These are phyloP conservation scores for Colletotrichum simmondsii DNA, from an alignment of 2,329 filamentous ascomycete species.

Conservation along the genomic window DNA sequence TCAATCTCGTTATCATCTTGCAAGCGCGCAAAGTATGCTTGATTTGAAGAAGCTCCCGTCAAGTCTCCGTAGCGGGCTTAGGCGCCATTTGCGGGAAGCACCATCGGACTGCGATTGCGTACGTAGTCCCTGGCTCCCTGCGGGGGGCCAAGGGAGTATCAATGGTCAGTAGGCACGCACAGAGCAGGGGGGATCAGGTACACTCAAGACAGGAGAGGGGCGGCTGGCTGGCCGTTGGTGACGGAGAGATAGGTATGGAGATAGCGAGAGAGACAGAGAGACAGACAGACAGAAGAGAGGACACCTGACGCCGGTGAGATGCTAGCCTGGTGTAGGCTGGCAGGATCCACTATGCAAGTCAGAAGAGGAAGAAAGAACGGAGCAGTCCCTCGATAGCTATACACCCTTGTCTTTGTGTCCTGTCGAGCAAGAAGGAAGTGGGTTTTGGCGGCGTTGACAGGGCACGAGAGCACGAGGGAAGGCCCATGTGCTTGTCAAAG, in stretches of 20 bases:
- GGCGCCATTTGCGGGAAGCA: constrained; percentile 16
- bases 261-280: not conserved
- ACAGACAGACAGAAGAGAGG: not conserved
- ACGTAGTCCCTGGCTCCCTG: constrained; percentile 13
- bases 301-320: constrained; percentile 12
- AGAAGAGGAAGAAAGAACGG: not conserved
- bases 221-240: not conserved
- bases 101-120: constrained; percentile 2
- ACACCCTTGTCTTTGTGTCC: not conserved
- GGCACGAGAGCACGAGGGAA: not conserved
- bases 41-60: constrained; percentile 19
- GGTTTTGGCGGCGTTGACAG: not conserved
- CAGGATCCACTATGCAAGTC: constrained; percentile 12
- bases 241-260: not conserved
- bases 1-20: constrained; percentile 2
- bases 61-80: constrained; percentile 13
- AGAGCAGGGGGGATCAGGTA: not conserved
- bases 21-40: constrained; percentile 18
- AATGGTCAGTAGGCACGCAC: not conserved
- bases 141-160: not conserved
- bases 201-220: not conserved
- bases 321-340: not conserved
- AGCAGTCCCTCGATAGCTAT: constrained; percentile 6
- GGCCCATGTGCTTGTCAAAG: no score
- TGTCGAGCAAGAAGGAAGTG: no score